Percentiles rank a stretch among this genome's conserved stretches.
Evolutionary conservation across 345 rosid species (phyloP).

Genomic region (Excoecaria agallocha): DNA sequence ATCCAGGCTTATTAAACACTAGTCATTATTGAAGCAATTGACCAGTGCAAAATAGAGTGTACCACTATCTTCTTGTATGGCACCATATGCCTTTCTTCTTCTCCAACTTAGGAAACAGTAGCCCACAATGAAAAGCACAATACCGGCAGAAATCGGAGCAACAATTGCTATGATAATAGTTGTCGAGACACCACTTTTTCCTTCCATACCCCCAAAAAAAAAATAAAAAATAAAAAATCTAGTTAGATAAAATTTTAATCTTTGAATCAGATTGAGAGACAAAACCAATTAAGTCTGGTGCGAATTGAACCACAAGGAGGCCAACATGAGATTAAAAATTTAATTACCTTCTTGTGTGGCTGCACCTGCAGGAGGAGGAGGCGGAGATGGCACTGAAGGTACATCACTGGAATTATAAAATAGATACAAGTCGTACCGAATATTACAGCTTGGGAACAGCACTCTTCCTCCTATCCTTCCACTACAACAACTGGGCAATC

Average conservation of each 20-base stretch:
- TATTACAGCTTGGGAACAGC: slow-evolving; percentile 35
- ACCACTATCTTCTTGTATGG: slow-evolving; percentile 34
- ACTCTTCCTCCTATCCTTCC: slow-evolving; percentile 35
- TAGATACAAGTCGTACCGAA: slow-evolving; percentile 28
- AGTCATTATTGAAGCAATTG: too few relatives aligned
- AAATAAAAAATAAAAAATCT: too few relatives aligned
- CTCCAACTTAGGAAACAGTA: slow-evolving; percentile 29
- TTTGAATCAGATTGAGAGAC: too few relatives aligned
- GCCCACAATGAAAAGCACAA: slow-evolving; percentile 25
- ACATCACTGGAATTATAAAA: slow-evolving; percentile 29
- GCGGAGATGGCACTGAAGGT: background rate
- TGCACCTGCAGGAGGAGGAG: too few relatives aligned
- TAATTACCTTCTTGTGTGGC: too few relatives aligned
- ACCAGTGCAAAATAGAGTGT: background rate
- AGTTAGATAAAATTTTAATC: too few relatives aligned
- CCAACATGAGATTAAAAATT: too few relatives aligned
- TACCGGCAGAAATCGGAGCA: slow-evolving; percentile 24
- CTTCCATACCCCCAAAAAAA: slow-evolving; percentile 22
- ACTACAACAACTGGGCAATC: slow-evolving; percentile 2
- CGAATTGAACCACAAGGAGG: too few relatives aligned
- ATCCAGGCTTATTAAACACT: too few relatives aligned
- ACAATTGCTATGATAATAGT: slow-evolving; percentile 30
- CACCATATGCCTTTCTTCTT: slow-evolving; percentile 24
- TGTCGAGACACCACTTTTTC: slow-evolving; percentile 22
- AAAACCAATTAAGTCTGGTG: too few relatives aligned